Evolutionary conservation across 2,329 filamentous ascomycete species (phyloP), one percentile per base, ranked within the genome.

Genomic region (Penicillium nordicum): DNA sequence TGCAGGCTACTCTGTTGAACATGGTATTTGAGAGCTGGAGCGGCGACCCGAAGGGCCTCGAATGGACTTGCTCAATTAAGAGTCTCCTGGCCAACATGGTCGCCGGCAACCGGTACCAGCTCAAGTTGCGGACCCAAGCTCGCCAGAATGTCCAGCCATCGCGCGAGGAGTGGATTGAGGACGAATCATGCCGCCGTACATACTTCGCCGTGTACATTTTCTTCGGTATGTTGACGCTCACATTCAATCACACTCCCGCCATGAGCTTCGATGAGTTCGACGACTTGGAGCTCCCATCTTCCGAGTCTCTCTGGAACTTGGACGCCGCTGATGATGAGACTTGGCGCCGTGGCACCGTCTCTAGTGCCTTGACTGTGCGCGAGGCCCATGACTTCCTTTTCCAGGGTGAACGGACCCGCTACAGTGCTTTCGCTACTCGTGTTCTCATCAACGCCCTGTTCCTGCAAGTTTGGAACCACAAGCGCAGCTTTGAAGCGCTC

Each of bases 21-120:
- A 97, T 97, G 94, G 88, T 97, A 63, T 97, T 99, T 73, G 92
- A 94, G 53, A 97, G 92, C 80, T 99, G 94, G 94, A 97, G 94
- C 73, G 94, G 94, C 68, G 94, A 97, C 70, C 89, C 94, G 36
- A 97, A 97, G 76, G 94, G 94, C 37, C 82, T 99, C 3, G 94
- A 99, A 75, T 99, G 94, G 94, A 92, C 94, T 36, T 97, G 93
- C 75, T 97, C 94, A 2, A 97, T 99, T 77, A 97, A 97, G 84
- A 96, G 92, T 80, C 82, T 97, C 38, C 84, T 99, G 48, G 93
- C 93, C 64, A 97, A 97, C 77, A 97, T 99, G 93, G 94, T 99
- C 55, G 91, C 93, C 57, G 94, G 94, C 57, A 97, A 97, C 72
- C 87, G 92, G 49, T 97, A 97, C 73, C 94, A 99, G 76, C 80